Base-by-base conservation (phyloP, 2,329 filamentous ascomycete genomes). In the Aspergillus thermomutatus region DNA sequence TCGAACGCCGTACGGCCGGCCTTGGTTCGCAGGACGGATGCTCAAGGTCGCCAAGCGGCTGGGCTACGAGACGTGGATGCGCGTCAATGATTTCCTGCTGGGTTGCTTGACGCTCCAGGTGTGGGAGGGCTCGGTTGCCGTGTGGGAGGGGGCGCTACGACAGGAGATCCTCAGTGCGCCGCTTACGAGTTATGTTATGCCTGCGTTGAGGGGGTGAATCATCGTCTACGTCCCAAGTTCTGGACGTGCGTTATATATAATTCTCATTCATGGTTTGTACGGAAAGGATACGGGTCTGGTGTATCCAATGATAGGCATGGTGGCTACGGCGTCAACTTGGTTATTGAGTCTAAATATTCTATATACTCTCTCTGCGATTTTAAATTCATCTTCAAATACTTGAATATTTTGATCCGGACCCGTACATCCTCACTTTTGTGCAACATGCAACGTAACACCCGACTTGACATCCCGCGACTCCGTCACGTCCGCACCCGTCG, bases 11-110 rank as follows among this genome's bases (percentile, higher is more conserved):
- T 70, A 64, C 28, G 65, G 66, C 21, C 66, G 74, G 19, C 74
- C 73, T 2, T 76, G 74, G 74, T 74, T 75, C 52, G 70, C 68
- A 1, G 71, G 72, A 1, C 69, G 73, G 7, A 75, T 76, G 72
- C 55, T 76, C 48, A 76, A 76, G 52, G 64, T 76, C 45, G 71
- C 72, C 3, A 75, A 75, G 52, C 68, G 74, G 17, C 51, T 77
- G 19, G 63, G 68, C 23, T 56, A 65, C 11, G 59, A 66, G 6
- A 71, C 65, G 3, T 77, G 74, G 70, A 62, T 71, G 55, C 64
- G 57, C 3, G 57, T 77, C n/a, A 72, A 68, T 55, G 64, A 70
- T n/a, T 65, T 74, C 27, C 63, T 76, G 11, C 67, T 75, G 47
- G 65, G 64, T 5, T 77, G 72, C 56, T 57, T 76, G 52, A 72